phyloP scores from a whole-genome alignment of 83 land plant genomes.

The Larix sibirica region DNA sequence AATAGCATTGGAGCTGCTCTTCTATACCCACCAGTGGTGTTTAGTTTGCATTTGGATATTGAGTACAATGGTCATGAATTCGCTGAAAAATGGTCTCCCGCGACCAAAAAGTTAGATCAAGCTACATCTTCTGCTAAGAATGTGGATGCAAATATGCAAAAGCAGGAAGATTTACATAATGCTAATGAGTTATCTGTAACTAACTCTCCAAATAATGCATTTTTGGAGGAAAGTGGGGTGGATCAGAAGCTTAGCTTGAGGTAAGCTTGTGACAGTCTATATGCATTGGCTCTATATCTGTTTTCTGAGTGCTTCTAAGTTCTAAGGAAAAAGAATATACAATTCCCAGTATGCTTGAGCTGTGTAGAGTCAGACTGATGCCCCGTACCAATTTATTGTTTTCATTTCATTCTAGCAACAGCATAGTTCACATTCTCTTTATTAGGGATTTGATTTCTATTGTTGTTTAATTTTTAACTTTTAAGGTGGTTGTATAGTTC shows the following conservation, averaged over 20 bases:
- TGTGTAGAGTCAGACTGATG: background rate
- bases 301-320: background rate
- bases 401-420: background rate
- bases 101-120: slow-evolving; percentile 2
- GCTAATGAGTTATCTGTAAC: slow-evolving; percentile 8
- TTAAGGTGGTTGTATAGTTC: background rate
- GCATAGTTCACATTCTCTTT: background rate
- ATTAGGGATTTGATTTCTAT: background rate
- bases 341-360: background rate
- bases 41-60: slow-evolving; percentile 18
- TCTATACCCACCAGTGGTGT: slow-evolving; percentile 44
- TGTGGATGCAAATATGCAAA: slow-evolving; percentile 13
- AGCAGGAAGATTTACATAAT: background rate
- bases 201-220: slow-evolving; percentile 7
- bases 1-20: slow-evolving; percentile 76
- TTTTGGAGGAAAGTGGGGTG: background rate
- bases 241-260: slow-evolving; percentile 9
- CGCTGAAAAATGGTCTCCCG: slow-evolving; percentile 12
- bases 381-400: background rate
- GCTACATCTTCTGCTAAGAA: slow-evolving; percentile 5
- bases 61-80: slow-evolving; percentile 45
- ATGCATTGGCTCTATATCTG: background rate
- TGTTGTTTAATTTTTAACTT: background rate
- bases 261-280: background rate
- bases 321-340: background rate